Percentiles rank a stretch among this genome's conserved stretches.
Conservation (phyloP, 2,329 filamentous ascomycete species). For the Calonectria montana region DNA sequence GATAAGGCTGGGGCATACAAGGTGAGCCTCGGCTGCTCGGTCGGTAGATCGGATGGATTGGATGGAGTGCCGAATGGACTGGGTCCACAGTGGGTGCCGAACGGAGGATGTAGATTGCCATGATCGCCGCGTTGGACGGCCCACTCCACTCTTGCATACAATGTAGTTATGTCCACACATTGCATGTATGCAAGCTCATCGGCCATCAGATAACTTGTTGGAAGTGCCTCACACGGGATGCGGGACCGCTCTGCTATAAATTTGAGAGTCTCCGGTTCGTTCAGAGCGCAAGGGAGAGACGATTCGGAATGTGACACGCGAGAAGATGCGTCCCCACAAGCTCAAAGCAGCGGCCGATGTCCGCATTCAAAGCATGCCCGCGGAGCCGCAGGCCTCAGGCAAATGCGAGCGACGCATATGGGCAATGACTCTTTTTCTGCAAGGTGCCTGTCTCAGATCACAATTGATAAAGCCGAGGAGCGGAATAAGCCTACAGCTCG, state of each 20-base stretch:
- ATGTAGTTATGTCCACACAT: background rate
- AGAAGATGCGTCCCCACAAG: background rate
- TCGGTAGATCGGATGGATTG: constrained; percentile 36
- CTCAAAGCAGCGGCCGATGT: background rate
- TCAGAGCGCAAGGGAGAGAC: background rate
- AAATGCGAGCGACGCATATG: background rate
- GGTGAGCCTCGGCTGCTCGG: constrained; percentile 43
- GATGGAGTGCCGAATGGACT: constrained; percentile 3
- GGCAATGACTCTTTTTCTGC: background rate
- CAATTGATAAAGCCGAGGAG: constrained; percentile 10
- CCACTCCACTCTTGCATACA: background rate
- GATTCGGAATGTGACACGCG: background rate
- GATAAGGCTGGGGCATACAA: background rate
- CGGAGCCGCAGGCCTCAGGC: constrained; percentile 1
- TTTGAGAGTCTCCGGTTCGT: background rate
- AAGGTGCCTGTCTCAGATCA: background rate
- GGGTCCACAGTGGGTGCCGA: background rate
- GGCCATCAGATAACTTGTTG: no score
- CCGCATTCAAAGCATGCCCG: background rate
- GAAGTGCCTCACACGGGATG: no score
- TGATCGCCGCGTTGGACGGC: background rate
- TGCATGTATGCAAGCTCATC: background rate
- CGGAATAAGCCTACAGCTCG: constrained; percentile 1
- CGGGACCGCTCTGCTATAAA: background rate
- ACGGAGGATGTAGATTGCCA: background rate